A percentile compares a stretch with the other conserved stretches of the same genome.
These are phyloP conservation scores for Filobasidium wieringae DNA, from an alignment of 768 basidiomycete genomes.

Conservation along the genomic window DNA sequence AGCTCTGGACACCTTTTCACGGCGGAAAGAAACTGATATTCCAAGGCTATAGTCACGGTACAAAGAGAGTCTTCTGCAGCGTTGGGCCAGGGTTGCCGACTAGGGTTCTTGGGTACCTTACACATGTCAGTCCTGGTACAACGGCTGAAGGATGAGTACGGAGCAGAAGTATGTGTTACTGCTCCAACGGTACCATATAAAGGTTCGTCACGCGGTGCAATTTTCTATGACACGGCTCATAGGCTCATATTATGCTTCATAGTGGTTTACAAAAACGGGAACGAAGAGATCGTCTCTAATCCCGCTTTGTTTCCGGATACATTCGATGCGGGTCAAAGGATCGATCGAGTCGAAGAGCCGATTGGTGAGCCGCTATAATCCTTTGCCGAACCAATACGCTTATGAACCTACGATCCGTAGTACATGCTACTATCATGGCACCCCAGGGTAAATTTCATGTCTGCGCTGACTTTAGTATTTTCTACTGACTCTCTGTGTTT, in stretches of 20 bases:
- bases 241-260: not conserved
- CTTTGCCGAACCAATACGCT: too few relatives aligned
- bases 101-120: conserved; percentile 88
- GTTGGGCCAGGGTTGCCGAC: conserved; percentile 82
- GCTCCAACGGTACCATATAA: conserved; percentile 93
- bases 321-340: conserved; percentile 46
- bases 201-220: conserved; percentile 41
- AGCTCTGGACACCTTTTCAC: conserved; percentile 1
- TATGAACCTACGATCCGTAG: too few relatives aligned
- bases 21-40: conserved; percentile 52
- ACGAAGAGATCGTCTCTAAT: conserved; percentile 61
- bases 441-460: conserved; percentile 59
- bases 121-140: conserved; percentile 74
- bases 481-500: not conserved
- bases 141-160: conserved; percentile 90
- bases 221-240: not conserved
- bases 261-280: conserved; percentile 66
- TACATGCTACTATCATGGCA: conserved; percentile 84
- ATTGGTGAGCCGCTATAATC: too few relatives aligned
- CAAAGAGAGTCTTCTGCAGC: conserved; percentile 88
- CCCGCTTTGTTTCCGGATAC: conserved; percentile 91
- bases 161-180: conserved; percentile 86
- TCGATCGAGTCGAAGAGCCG: conserved; percentile 77
- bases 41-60: conserved; percentile 74
- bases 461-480: not conserved